A percentile compares a stretch with the other conserved stretches of the same genome.
Evolutionary conservation across 352 stramenopile species (phyloP).

Genomic region (Phytophthora pisi): DNA sequence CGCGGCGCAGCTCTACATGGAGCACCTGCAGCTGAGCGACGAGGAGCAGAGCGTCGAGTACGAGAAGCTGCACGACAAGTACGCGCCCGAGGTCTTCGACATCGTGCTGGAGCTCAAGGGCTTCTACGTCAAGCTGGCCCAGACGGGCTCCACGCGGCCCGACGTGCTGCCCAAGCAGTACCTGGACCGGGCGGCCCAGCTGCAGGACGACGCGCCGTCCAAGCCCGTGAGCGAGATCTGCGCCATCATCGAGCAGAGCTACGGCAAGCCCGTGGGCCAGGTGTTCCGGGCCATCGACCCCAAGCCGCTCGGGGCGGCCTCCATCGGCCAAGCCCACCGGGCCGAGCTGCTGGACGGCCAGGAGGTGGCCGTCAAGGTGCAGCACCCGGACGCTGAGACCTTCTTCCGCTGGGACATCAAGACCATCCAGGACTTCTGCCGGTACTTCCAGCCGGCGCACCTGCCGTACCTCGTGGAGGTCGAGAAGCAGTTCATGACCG

Average conservation of each 20-base stretch:
- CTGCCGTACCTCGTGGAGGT: slow-evolving; percentile 94
- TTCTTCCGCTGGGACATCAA: slow-evolving; percentile 96
- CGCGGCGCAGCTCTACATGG: slow-evolving; percentile 75
- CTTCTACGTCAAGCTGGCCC: slow-evolving; percentile 89
- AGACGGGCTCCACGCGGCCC: slow-evolving; percentile 79
- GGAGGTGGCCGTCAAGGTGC: slow-evolving; percentile 91
- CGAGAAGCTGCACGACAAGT: slow-evolving; percentile 75
- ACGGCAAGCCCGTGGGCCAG: slow-evolving; percentile 57
- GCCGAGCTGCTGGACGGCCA: slow-evolving; percentile 71
- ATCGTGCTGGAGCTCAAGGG: slow-evolving; percentile 87
- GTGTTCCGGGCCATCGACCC: slow-evolving; percentile 71
- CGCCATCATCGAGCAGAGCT: slow-evolving; percentile 77
- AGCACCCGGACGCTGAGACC: slow-evolving; percentile 94
- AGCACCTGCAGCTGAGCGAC: slow-evolving; percentile 47
- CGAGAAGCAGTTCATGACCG: slow-evolving; percentile 97
- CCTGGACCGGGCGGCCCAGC: slow-evolving; percentile 65
- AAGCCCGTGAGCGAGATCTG: slow-evolving; percentile 78
- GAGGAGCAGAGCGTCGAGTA: slow-evolving; percentile 73
- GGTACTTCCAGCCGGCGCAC: slow-evolving; percentile 95
- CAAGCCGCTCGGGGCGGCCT: slow-evolving; percentile 78
- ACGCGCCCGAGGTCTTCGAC: slow-evolving; percentile 79
- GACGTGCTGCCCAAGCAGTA: slow-evolving; percentile 87
- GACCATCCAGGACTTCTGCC: slow-evolving; percentile 96
- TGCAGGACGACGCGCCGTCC: slow-evolving; percentile 82
- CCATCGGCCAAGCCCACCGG: slow-evolving; percentile 85